A percentile compares a stretch with the other conserved stretches of the same genome.
Conservation (phyloP, 345 rosid genomes). For the Populus davidiana region DNA sequence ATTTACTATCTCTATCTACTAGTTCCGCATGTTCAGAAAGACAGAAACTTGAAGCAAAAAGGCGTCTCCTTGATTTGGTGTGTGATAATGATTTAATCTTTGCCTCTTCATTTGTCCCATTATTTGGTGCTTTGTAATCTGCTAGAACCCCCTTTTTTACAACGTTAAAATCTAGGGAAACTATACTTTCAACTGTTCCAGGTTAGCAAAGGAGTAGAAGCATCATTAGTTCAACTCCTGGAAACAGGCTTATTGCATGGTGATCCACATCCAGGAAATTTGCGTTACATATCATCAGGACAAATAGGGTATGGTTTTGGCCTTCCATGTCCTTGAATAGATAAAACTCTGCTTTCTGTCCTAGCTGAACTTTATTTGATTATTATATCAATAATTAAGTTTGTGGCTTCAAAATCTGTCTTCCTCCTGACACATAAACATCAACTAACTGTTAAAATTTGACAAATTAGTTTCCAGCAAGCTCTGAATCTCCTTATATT, state of each 20-base stretch:
- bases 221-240: constrained; percentile 89
- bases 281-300: constrained; percentile 77
- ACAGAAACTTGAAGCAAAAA: constrained; percentile 60
- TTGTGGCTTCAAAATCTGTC: not conserved
- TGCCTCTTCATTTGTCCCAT: not conserved
- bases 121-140: not conserved
- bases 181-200: constrained; percentile 22
- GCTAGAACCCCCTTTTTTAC: not conserved
- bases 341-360: constrained; percentile 11
- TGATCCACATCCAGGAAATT: constrained; percentile 96
- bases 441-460: not conserved
- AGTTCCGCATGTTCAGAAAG: constrained; percentile 45
- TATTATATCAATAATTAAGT: not conserved
- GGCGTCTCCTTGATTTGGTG: constrained; percentile 80
- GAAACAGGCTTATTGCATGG: constrained; percentile 96
- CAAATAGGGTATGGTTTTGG: constrained; percentile 64
- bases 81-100: not conserved
- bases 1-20: constrained; percentile 48
- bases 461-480: not conserved
- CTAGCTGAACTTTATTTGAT: constrained; percentile 11
- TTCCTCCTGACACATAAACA: not conserved
- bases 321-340: constrained; percentile 9
- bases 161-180: not conserved
- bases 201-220: constrained; percentile 92
- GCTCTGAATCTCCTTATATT: not conserved